Percentiles rank a stretch among this genome's conserved stretches.
Evolutionary conservation across 257 asterid species (phyloP).

Genomic region (Euphrasia confusa): DNA sequence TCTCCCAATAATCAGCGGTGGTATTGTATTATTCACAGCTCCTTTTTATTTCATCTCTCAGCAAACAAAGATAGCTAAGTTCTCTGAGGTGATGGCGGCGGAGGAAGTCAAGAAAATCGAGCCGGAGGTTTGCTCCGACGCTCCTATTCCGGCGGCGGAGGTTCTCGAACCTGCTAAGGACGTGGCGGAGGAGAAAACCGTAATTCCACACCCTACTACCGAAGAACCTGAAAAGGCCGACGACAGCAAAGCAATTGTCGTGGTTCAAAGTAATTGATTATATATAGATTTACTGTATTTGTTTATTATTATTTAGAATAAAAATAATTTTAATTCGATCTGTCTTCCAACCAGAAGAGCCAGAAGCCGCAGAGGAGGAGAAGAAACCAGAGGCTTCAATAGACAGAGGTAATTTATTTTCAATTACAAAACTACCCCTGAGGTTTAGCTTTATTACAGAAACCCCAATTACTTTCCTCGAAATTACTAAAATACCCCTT

Average conservation of each 20-base stretch:
- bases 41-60: not conserved
- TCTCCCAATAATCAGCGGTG: not conserved
- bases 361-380: conserved; percentile 32
- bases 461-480: not conserved
- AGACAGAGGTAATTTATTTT: conserved; percentile 40
- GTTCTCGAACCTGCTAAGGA: conserved; percentile 38
- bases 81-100: conserved; percentile 54
- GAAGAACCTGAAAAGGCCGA: conserved; percentile 34
- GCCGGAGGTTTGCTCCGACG: conserved; percentile 30
- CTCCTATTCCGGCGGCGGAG: conserved; percentile 22
- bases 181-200: conserved; percentile 62
- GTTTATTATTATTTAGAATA: not conserved
- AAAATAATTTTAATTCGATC: not conserved
- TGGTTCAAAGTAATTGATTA: conserved; percentile 33
- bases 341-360: conserved; percentile 3
- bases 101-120: conserved; percentile 48
- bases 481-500: not conserved
- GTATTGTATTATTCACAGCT: not conserved
- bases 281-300: not conserved
- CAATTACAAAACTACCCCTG: conserved; percentile 2
- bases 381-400: conserved; percentile 31
- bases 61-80: conserved; percentile 33
- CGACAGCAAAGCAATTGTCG: conserved; percentile 38
- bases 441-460: not conserved
- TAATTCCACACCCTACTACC: conserved; percentile 41